Evolutionary conservation across 768 basidiomycete species (phyloP).

Genomic region (Kwoniella pini): DNA sequence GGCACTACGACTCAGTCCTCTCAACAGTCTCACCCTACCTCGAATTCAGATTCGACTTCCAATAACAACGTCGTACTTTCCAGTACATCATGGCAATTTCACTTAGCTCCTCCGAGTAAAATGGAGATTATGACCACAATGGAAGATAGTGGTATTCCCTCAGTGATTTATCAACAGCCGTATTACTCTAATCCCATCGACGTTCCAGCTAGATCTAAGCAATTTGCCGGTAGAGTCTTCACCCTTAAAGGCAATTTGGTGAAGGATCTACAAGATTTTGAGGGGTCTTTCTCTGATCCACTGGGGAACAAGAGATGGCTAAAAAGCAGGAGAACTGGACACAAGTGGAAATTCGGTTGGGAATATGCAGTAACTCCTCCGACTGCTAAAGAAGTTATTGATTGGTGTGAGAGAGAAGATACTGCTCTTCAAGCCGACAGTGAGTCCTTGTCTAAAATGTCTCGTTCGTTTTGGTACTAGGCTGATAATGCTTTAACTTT

Average conservation of each 20-base stretch:
- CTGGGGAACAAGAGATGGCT: conserved; percentile 21
- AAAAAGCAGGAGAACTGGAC: conserved; percentile 16
- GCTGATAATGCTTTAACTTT: too few relatives aligned
- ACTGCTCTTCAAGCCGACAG: conserved; percentile 9
- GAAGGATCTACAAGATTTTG: conserved; percentile 66
- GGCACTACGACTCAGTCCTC: background rate
- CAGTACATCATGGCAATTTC: conserved; percentile 28
- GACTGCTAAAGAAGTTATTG: conserved; percentile 60
- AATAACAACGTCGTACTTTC: conserved; percentile 16
- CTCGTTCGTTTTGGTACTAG: background rate
- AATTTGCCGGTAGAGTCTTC: conserved; percentile 79
- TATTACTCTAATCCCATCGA: conserved; percentile 75
- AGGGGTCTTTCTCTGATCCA: conserved; percentile 11
- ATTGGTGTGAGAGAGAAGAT: conserved; percentile 60
- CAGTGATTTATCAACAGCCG: conserved; percentile 71
- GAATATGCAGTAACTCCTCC: conserved; percentile 74
- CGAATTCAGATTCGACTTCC: conserved; percentile 23
- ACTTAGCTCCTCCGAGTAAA: conserved; percentile 17
- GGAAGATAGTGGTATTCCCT: conserved; percentile 57
- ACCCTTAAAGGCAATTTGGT: conserved; percentile 68
- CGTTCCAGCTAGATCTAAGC: conserved; percentile 66
- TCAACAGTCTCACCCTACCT: conserved; percentile 10
- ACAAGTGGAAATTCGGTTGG: conserved; percentile 62
- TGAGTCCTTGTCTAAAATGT: conserved; percentile 8
- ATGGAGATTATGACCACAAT: conserved; percentile 48